Evolutionary conservation across 495 filamentous ascomycete genomes (phyloP), one percentile per base, ranked within the genome.

Genomic region (Penicillium mononematosum): DNA sequence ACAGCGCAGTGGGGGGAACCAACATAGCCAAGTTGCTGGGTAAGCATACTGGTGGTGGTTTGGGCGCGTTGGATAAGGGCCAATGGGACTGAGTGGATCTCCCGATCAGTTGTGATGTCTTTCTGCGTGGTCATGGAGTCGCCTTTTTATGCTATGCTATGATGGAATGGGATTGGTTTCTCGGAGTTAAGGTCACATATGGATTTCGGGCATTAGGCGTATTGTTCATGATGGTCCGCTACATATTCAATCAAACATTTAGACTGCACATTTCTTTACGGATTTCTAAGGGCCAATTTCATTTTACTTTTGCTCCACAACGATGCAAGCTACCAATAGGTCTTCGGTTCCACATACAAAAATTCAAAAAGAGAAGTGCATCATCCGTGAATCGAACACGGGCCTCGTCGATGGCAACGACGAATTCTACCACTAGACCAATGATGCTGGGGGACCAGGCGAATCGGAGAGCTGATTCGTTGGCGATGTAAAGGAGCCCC

Each of bases 371-470:
- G 5, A 31, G 5, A n/a, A 62, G 36, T 79, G 78, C 78, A 78
- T 78, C 74, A 78, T 76, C 76, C 76, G 78, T 75, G 78, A 81
- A 79, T 81, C 78, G 78, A 81, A 81, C 78, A 75, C 78, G 77
- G 76, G 78, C 75, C 78, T 79, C 78, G 69, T 81, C 78, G 78
- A 81, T 81, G 77, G 78, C 77, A 81, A 79, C 78, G 78, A 81
- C 69, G 78, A 79, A 81, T 81, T 81, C 75, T 79, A 81, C 78
- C 78, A 80, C 77, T 80, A 80, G 76, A 80, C 77, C 77, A 80
- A 77, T 77, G 74, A 78, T 77, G 77, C 77, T 73, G 34, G 4
- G 24, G 24, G 0, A 52, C 1, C 49, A 52, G 49, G 25, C 9
- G 19, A 11, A 52, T 19, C 22, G 1, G 36, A 17, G 10, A 6